Conservation (phyloP, 805 yeast species). For the Saccharomycopsis fibuligera region DNA sequence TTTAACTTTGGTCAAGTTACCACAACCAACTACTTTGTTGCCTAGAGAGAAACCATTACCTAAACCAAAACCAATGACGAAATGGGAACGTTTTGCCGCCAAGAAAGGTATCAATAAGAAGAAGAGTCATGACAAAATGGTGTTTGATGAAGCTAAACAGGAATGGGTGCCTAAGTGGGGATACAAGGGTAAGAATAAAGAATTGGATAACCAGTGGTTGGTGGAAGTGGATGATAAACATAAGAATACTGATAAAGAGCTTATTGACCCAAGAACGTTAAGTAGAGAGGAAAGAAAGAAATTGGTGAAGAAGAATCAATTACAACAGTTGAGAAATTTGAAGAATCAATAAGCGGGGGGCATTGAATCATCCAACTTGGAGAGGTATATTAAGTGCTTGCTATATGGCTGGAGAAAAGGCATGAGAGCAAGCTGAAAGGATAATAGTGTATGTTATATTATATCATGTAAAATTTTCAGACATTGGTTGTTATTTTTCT, state of each 20-base stretch:
- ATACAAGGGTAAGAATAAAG: slow-evolving; percentile 86
- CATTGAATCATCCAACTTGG: too few relatives aligned
- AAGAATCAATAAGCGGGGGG: too few relatives aligned
- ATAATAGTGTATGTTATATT: too few relatives aligned
- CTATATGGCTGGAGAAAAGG: too few relatives aligned
- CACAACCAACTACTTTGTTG: slow-evolving; percentile 71
- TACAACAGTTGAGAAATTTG: slow-evolving; percentile 79
- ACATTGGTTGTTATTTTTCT: too few relatives aligned
- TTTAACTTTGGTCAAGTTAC: slow-evolving; percentile 77
- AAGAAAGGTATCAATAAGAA: slow-evolving; percentile 91
- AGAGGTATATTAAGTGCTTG: too few relatives aligned
- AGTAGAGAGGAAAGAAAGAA: slow-evolving; percentile 77
- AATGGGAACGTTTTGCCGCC: slow-evolving; percentile 95
- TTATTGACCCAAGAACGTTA: slow-evolving; percentile 83
- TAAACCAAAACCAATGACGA: slow-evolving; percentile 84
- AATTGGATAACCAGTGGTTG: slow-evolving; percentile 85
- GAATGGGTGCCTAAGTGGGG: slow-evolving; percentile 99
- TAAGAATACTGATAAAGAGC: slow-evolving; percentile 50
- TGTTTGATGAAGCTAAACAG: slow-evolving; percentile 80
- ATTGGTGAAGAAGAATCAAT: slow-evolving; percentile 74
- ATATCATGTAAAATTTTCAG: too few relatives aligned
- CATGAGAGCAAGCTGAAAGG: too few relatives aligned
- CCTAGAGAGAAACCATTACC: slow-evolving; percentile 97
- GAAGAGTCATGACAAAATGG: slow-evolving; percentile 81
- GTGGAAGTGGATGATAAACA: slow-evolving; percentile 85